These are phyloP conservation scores for Linum trigynum DNA, from an alignment of 345 rosid species.

Conservation along the genomic window DNA sequence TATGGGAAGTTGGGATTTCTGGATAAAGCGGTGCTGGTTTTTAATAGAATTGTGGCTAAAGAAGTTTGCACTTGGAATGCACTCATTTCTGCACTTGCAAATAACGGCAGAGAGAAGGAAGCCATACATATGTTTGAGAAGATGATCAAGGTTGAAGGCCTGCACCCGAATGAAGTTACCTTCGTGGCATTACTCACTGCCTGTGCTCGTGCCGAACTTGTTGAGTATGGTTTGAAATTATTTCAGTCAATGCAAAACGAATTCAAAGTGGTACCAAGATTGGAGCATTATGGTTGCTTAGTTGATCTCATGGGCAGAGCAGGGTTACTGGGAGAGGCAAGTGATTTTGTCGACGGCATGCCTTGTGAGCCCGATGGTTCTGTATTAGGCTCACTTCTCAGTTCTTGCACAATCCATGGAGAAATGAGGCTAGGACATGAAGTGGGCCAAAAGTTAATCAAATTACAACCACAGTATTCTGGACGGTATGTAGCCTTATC, in stretches of 20 bases:
- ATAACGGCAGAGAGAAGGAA: constrained; percentile 36
- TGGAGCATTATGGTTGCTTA: constrained; percentile 69
- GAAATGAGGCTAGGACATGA: constrained; percentile 36
- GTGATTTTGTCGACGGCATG: constrained; percentile 36
- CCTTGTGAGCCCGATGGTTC: constrained; percentile 59
- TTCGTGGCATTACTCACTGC: constrained; percentile 52
- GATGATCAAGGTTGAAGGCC: constrained; percentile 27
- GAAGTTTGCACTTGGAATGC: constrained; percentile 64
- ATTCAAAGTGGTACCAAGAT: constrained; percentile 37
- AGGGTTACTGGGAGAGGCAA: constrained; percentile 48
- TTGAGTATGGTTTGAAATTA: constrained; percentile 39
- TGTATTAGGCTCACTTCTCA: constrained; percentile 56
- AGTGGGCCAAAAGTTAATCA: constrained; percentile 40
- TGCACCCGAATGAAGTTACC: constrained; percentile 48
- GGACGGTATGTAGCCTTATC: constrained; percentile 48
- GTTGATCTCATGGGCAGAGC: constrained; percentile 78
- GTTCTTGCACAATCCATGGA: constrained; percentile 66
- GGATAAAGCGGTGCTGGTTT: constrained; percentile 28
- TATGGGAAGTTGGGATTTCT: constrained; percentile 53
- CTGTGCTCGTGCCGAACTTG: constrained; percentile 48
- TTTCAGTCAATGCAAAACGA: constrained; percentile 30
- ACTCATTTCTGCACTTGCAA: constrained; percentile 45
- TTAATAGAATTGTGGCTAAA: constrained; percentile 24
- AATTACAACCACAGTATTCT: constrained; percentile 38
- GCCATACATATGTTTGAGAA: constrained; percentile 50